Percentiles rank a stretch among this genome's conserved stretches.
Evolutionary conservation across 2,329 filamentous ascomycete species (phyloP).

Genomic region (Talaromyces sp.): DNA sequence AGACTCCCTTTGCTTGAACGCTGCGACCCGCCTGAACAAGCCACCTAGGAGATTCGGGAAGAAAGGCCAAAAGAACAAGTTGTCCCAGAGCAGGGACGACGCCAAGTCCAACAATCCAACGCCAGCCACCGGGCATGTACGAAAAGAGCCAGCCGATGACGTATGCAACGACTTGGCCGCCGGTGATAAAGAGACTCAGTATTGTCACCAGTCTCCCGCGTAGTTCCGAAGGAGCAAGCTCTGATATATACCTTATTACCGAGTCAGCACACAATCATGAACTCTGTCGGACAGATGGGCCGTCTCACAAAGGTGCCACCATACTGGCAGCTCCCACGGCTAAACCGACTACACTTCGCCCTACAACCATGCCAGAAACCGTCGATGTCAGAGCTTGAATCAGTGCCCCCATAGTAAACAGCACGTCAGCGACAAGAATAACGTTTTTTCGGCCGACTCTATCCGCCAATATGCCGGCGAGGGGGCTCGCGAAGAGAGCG

Average conservation of each 20-base stretch:
- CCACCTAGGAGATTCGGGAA: slow-evolving; percentile 90
- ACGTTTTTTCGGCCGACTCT: slow-evolving; percentile 42
- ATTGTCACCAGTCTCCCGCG: slow-evolving; percentile 78
- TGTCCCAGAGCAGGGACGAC: slow-evolving; percentile 71
- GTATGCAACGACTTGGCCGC: slow-evolving; percentile 86
- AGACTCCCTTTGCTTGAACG: slow-evolving; percentile 58
- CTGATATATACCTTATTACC: slow-evolving; percentile 64
- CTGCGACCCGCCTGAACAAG: slow-evolving; percentile 64
- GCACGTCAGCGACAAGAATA: slow-evolving; percentile 41
- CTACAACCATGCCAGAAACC: slow-evolving; percentile 42
- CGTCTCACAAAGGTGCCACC: slow-evolving; percentile 64
- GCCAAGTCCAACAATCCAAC: slow-evolving; percentile 87
- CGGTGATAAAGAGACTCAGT: slow-evolving; percentile 75
- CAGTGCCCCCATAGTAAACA: slow-evolving; percentile 42
- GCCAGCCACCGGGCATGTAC: slow-evolving; percentile 63
- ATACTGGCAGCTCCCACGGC: slow-evolving; percentile 56
- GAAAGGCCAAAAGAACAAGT: slow-evolving; percentile 58
- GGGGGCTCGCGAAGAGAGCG: slow-evolving; percentile 51
- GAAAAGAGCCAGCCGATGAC: slow-evolving; percentile 71
- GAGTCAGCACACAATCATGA: neutral
- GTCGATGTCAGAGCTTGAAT: slow-evolving; percentile 36
- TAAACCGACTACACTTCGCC: slow-evolving; percentile 42
- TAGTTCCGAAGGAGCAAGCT: slow-evolving; percentile 70
- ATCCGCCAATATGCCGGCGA: slow-evolving; percentile 50
- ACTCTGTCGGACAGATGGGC: neutral